These are phyloP conservation scores for Carex littledalei DNA, from an alignment of 176 grass and related monocot genomes.

Conservation along the genomic window DNA sequence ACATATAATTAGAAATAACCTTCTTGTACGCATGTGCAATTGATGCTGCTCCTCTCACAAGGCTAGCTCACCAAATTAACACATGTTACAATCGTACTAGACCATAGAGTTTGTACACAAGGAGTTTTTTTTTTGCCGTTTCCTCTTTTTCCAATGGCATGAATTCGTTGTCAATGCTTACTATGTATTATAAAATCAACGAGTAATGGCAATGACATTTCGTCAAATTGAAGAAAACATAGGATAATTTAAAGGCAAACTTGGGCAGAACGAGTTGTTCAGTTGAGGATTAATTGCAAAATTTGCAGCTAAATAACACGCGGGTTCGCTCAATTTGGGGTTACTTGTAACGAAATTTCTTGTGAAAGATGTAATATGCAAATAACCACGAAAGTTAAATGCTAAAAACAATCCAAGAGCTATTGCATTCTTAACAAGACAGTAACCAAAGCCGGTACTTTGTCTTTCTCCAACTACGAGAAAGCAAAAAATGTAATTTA, in stretches of 20 bases:
- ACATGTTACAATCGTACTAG: slow-evolving; percentile 29
- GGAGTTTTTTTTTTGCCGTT: not conserved
- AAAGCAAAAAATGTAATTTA: not conserved
- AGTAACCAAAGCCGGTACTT: not conserved
- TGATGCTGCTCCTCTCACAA: slow-evolving; percentile 97
- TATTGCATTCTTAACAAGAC: not conserved
- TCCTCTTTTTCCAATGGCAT: not conserved
- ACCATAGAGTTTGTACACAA: not conserved
- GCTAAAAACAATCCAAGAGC: not conserved
- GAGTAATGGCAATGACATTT: not conserved
- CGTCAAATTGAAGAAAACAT: not conserved
- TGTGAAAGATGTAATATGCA: not conserved
- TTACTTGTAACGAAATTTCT: not conserved
- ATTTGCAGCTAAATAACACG: not conserved
- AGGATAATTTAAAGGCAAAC: not conserved
- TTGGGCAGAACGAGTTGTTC: not conserved
- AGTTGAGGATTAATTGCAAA: not conserved
- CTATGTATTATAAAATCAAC: not conserved
- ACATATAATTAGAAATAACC: slow-evolving; percentile 35
- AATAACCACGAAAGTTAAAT: not conserved
- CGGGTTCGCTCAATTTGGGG: not conserved
- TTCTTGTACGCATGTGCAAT: slow-evolving; percentile 98
- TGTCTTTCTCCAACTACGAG: not conserved
- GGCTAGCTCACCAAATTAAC: slow-evolving; percentile 92
- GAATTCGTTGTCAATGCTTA: not conserved